Base-by-base conservation (phyloP, 371 early-diverging fungal genomes). In the Lichtheimia corymbifera region DNA sequence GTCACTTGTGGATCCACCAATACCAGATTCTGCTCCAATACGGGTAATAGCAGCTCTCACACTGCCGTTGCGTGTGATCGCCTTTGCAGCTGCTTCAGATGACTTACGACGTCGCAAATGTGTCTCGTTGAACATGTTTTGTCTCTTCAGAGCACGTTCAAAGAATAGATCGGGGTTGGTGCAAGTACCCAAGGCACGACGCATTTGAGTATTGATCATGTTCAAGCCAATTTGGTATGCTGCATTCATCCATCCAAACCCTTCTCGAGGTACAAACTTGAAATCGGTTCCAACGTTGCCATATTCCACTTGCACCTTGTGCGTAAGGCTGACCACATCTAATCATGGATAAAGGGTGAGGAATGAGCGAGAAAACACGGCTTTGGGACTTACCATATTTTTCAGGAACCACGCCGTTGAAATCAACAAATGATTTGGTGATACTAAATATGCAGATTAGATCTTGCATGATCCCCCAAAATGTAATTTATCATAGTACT, bases 161-260 rank as follows among this genome's bases (percentile, higher is more conserved):
- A 90, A 89, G 44, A 90, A 85, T 20, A 76, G 58, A 55, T 90
- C 90, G 0, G 96, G 96, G 20, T 81, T 82, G 40, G 90, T 91
- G 59, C 94, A 85, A 4, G 90, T 81, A 2, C 95, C 95, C 30
- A 97, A 67, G 0, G 93, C 92, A 14, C 96, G 84, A 14, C 89
- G 77, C 84, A 92, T 83, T 53, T 85, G 84, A 6, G 79, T 73
- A 12, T 86, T 88, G 61, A 97, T 68, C 55, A 91, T 88, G 7
- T 70, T 82, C 52, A 95, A 68, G 3, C 97, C 97, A 24, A 95
- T 86, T 75, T 93, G 90, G 72, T 89, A 92, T 22, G 88, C 88
- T 2, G 97, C 91, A 64, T 97, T 98, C 97, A 97, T 97, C 98
- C 97, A 98, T 13, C 97, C 98, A 77, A 98, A 98, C 2, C 98